phyloP scores from a whole-genome alignment of 805 yeast genomes.

The Saccharomycopsis sp. region DNA sequence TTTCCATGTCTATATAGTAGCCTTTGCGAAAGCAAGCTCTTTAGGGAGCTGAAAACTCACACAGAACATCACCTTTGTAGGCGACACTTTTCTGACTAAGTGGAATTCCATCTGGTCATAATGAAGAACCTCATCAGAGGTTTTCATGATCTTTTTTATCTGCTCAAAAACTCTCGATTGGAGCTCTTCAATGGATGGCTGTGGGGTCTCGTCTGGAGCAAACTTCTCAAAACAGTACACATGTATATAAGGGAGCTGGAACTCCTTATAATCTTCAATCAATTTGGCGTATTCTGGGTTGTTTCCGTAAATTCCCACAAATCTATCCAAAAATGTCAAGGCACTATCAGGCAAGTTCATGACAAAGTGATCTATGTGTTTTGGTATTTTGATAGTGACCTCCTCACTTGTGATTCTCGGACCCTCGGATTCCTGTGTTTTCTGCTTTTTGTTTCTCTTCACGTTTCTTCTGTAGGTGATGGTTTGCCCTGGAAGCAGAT shows the following conservation, averaged over 20 bases:
- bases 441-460: constrained; percentile 12
- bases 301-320: constrained; percentile 59
- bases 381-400: constrained; percentile 40
- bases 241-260: constrained; percentile 67
- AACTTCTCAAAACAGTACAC: constrained; percentile 92
- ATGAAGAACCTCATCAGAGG: constrained; percentile 41
- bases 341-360: constrained; percentile 98
- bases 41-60: constrained; percentile 69
- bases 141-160: constrained; percentile 37
- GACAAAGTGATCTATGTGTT: constrained; percentile 61
- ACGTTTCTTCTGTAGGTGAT: constrained; percentile 31
- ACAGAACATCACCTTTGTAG: constrained; percentile 95
- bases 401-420: constrained; percentile 24
- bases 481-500: constrained; percentile 29
- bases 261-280: constrained; percentile 29
- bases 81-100: constrained; percentile 88
- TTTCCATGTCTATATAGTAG: neutral
- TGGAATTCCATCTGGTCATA: constrained; percentile 56
- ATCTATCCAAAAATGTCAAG: constrained; percentile 70
- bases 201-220: constrained; percentile 58
- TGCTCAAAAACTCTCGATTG: constrained; percentile 57
- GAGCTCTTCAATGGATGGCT: constrained; percentile 63
- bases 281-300: constrained; percentile 30
- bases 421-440: constrained; percentile 23
- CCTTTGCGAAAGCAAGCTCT: constrained; percentile 47